phyloP scores from a whole-genome alignment of 106 monocot species.

The Allium fistulosum region DNA sequence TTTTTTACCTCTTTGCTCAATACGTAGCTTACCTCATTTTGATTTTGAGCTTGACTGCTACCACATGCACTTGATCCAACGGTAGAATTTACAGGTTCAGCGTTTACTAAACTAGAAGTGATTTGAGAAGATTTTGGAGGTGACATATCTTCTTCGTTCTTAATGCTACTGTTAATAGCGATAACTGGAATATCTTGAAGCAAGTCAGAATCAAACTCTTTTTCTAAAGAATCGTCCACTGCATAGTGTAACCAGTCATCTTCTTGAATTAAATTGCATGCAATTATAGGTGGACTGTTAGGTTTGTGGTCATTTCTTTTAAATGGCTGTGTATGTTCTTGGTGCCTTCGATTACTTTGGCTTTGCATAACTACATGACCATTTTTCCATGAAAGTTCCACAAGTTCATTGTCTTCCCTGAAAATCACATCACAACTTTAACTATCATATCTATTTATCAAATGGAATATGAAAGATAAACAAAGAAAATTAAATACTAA shows the following conservation, averaged over 20 bases:
- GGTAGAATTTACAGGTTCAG: conserved; percentile 30
- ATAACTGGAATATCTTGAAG: conserved; percentile 32
- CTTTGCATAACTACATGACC: conserved; percentile 63
- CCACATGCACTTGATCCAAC: conserved; percentile 39
- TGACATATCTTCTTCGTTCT: conserved; percentile 2
- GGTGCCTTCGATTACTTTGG: conserved; percentile 30
- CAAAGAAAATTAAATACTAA: conserved; percentile 2
- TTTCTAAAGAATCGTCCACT: conserved; percentile 49
- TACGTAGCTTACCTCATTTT: conserved; percentile 1
- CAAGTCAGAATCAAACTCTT: conserved; percentile 46
- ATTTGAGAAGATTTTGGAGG: conserved; percentile 4
- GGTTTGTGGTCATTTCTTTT: no score
- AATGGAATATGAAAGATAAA: neutral
- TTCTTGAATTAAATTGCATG: conserved; percentile 16
- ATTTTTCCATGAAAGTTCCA: conserved; percentile 64
- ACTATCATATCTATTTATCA: neutral
- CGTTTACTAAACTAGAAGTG: conserved; percentile 5
- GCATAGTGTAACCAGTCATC: conserved; percentile 69
- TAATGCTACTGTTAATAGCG: conserved; percentile 7
- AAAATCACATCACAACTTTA: neutral
- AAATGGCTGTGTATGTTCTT: no score
- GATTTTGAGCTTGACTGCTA: conserved; percentile 27
- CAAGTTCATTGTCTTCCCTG: conserved; percentile 46
- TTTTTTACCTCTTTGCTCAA: conserved; percentile 4
- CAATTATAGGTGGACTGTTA: neutral